Conservation (phyloP, 208 protist species). For the Acanthamoeba castellanii region DNA sequence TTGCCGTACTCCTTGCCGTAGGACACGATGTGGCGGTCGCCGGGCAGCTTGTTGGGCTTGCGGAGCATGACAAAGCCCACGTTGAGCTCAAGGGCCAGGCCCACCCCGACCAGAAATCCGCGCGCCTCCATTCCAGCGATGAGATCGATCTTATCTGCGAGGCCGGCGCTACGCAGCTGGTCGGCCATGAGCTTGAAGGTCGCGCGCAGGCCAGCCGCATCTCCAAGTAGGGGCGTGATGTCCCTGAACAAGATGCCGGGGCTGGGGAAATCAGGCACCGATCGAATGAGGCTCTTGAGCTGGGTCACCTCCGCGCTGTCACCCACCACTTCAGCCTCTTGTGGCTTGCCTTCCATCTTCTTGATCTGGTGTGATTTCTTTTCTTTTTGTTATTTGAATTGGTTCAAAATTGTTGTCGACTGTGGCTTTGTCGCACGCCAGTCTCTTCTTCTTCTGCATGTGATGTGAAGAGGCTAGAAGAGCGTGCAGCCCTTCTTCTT, state of each 20-base stretch:
- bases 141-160: not conserved
- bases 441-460: no score
- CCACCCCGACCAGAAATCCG: not conserved
- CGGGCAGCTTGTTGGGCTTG: conserved; percentile 66
- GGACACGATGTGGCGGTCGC: not conserved
- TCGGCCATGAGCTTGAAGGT: not conserved
- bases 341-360: not conserved
- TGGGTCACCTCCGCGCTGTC: not conserved
- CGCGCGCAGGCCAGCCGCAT: not conserved
- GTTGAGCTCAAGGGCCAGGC: conserved; percentile 7
- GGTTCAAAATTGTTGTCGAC: no score
- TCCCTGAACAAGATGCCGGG: conserved; percentile 55
- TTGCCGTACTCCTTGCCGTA: conserved; percentile 60
- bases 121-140: conserved; percentile 34
- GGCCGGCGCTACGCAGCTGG: not conserved
- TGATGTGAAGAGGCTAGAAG: not conserved
- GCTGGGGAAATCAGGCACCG: conserved; percentile 6
- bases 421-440: no score
- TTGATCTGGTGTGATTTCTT: not conserved
- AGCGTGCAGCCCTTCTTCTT: not conserved
- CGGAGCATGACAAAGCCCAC: conserved; percentile 39
- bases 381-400: not conserved
- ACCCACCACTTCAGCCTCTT: not conserved
- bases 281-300: conserved; percentile 3
- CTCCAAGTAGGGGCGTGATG: conserved; percentile 2